Conservation (phyloP, 768 basidiomycete genomes). For the Neoboletus magnificus region DNA sequence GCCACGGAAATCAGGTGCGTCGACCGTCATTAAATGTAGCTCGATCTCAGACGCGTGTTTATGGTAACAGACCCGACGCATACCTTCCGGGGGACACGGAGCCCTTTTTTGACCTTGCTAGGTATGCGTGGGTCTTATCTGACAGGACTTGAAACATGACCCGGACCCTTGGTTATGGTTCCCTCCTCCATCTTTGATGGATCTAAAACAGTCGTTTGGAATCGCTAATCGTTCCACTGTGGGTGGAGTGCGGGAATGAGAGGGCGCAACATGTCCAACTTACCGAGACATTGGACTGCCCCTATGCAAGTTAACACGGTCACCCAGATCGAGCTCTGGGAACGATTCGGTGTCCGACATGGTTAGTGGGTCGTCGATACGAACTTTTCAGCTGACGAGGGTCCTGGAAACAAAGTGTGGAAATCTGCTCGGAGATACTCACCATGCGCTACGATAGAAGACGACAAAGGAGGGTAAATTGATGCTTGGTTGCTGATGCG, state of each 20-base stretch:
- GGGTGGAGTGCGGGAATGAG: neutral
- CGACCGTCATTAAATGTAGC: neutral
- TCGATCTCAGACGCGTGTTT: neutral
- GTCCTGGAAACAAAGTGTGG: neutral
- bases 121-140: slow-evolving; percentile 7
- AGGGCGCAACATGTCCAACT: neutral
- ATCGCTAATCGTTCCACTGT: neutral
- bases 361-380: neutral
- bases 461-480: neutral
- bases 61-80: neutral
- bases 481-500: slow-evolving; percentile 2
- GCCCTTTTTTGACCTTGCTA: neutral
- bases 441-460: neutral
- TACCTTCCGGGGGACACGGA: slow-evolving; percentile 8
- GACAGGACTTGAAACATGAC: slow-evolving; percentile 3
- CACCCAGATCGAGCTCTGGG: neutral
- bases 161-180: neutral
- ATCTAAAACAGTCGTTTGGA: slow-evolving; percentile 1
- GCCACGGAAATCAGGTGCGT: slow-evolving; percentile 2
- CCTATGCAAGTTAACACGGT: neutral
- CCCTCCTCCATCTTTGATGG: neutral
- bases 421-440: neutral
- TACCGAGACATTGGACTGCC: neutral
- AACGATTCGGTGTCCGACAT: neutral
- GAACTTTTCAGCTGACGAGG: neutral